A percentile compares a stretch with the other conserved stretches of the same genome.
These are phyloP conservation scores for Sarocladium strictum DNA, from an alignment of 2,329 filamentous ascomycete species.

Conservation along the genomic window DNA sequence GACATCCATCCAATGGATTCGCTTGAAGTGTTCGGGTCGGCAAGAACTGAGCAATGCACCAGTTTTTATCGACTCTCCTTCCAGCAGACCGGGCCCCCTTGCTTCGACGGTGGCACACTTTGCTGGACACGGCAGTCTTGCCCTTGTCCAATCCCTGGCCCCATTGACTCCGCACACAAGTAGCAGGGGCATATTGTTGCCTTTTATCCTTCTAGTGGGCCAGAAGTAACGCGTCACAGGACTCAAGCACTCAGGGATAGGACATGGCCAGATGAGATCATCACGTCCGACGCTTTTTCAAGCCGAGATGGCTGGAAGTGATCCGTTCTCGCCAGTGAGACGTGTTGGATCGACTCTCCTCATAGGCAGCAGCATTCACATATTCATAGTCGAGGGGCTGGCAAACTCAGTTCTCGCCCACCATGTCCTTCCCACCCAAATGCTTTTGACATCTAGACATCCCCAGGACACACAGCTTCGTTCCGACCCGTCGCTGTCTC, in stretches of 20 bases:
- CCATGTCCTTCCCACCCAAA: not conserved
- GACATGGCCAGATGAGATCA: not conserved
- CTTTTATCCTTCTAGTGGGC: not conserved
- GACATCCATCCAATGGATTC: not conserved
- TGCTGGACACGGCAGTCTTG: slow-evolving; percentile 3
- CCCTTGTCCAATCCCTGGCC: not conserved
- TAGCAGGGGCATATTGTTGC: slow-evolving; percentile 6
- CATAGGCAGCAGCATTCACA: not conserved
- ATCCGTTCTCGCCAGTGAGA: not conserved
- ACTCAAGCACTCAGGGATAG: not conserved
- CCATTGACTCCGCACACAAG: not conserved
- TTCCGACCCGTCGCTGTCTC: not conserved
- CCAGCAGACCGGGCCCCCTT: slow-evolving; percentile 1
- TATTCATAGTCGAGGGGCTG: not conserved
- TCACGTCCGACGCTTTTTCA: slow-evolving; percentile 4
- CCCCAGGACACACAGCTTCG: not conserved
- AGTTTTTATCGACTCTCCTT: not conserved
- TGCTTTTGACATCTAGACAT: not conserved
- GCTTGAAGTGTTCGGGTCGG: not conserved
- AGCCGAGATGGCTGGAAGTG: not conserved
- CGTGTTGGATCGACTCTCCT: not conserved
- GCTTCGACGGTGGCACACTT: slow-evolving; percentile 3
- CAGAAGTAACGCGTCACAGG: slow-evolving; percentile 5
- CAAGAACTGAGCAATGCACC: not conserved
- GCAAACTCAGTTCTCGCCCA: too few species aligned